A percentile compares a stretch with the other conserved stretches of the same genome.
phyloP scores from a whole-genome alignment of 2,329 filamentous ascomycete genomes.

The Dothistroma pini region DNA sequence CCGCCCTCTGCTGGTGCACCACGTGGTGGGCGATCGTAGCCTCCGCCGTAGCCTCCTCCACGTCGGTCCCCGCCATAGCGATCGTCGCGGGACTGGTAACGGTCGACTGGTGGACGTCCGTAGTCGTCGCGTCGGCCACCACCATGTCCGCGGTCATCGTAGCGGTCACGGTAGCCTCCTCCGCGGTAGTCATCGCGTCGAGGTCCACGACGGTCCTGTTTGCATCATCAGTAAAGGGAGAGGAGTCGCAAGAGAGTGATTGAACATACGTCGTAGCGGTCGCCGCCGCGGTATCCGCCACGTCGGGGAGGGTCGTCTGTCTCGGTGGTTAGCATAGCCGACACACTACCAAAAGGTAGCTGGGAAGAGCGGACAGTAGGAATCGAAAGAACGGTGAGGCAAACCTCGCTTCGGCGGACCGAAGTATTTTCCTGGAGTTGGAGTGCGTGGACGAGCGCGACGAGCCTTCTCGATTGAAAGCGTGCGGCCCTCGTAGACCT shows the following conservation, averaged over 20 bases:
- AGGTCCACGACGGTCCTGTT: conserved; percentile 36
- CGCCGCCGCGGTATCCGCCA: conserved; percentile 47
- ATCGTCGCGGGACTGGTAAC: conserved; percentile 40
- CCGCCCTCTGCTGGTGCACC: conserved; percentile 27
- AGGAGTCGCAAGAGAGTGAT: background rate
- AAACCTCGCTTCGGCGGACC: conserved; percentile 80
- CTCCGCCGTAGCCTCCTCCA: conserved; percentile 23
- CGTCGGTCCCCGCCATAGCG: conserved; percentile 23
- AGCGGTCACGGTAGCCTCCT: conserved; percentile 52
- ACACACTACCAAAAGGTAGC: conserved; percentile 12
- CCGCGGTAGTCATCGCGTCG: conserved; percentile 51
- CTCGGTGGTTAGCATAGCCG: conserved; percentile 23
- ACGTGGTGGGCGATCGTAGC: conserved; percentile 33
- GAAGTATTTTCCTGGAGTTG: conserved; percentile 98
- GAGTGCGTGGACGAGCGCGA: conserved; percentile 88
- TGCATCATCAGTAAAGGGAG: conserved; percentile 5
- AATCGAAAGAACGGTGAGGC: conserved; percentile 17
- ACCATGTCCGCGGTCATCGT: conserved; percentile 59
- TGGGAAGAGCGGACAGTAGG: conserved; percentile 13
- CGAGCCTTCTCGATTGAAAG: conserved; percentile 99
- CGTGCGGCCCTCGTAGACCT: conserved; percentile 90
- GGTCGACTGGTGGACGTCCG: conserved; percentile 43
- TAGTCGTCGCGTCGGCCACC: conserved; percentile 53
- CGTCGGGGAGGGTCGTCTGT: conserved; percentile 44
- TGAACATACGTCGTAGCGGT: conserved; percentile 41